Evolutionary conservation across 1,139 yeast genomes (phyloP).

Genomic region (Saccharomyces hybrid): DNA sequence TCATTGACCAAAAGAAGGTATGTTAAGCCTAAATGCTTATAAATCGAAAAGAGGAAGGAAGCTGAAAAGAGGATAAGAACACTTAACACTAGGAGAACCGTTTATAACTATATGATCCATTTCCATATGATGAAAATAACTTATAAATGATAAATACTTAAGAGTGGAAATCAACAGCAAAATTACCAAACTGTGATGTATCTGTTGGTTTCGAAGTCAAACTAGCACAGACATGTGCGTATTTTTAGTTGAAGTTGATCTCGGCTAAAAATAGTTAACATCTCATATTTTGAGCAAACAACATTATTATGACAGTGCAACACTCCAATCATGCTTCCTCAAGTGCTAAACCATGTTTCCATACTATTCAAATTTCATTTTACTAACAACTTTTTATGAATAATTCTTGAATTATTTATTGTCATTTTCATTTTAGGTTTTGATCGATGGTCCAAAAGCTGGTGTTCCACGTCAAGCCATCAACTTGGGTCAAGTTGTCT

Average conservation of each 20-base stretch:
- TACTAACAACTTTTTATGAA: slow-evolving; percentile 5
- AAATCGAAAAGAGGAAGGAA: not conserved
- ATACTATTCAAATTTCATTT: not conserved
- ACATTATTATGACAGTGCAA: no score
- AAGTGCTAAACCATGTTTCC: not conserved
- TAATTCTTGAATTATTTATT: slow-evolving; percentile 7
- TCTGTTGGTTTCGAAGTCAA: no score
- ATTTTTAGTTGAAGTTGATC: no score
- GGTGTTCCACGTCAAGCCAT: slow-evolving; percentile 88
- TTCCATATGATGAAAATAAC: no score
- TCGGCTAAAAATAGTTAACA: no score
- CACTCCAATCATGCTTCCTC: not conserved
- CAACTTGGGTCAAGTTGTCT: slow-evolving; percentile 76
- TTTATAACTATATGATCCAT: no score
- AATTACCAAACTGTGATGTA: no score
- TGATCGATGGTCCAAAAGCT: slow-evolving; percentile 90
- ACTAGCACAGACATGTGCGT: no score
- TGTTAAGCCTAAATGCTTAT: slow-evolving; percentile 33
- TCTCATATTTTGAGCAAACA: not conserved
- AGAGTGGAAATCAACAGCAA: no score
- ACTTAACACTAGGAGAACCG: no score
- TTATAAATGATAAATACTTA: no score
- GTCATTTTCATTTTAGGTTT: slow-evolving; percentile 42
- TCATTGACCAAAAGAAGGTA: slow-evolving; percentile 98
- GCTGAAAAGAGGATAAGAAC: no score